These are phyloP conservation scores for Salix exigua DNA, from an alignment of 345 rosid species.

Conservation along the genomic window DNA sequence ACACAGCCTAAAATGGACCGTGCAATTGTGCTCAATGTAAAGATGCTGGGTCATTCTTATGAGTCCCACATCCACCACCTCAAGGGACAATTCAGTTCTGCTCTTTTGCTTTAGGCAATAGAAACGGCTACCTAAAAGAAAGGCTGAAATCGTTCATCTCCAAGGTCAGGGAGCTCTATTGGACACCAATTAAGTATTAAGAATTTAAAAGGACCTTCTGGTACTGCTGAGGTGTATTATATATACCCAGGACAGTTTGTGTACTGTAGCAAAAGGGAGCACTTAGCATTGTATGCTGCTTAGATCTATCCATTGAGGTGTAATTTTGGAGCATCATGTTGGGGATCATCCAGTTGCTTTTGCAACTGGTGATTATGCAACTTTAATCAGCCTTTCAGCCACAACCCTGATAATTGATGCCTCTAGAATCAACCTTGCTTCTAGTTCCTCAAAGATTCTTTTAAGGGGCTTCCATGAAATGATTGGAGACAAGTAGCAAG, in stretches of 20 bases:
- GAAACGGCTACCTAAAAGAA: constrained; percentile 57
- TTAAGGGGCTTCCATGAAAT: background rate
- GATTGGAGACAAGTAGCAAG: constrained; percentile 7
- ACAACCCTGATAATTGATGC: background rate
- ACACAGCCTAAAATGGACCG: constrained; percentile 42
- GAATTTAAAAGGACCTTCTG: constrained; percentile 62
- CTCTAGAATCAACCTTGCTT: constrained; percentile 3
- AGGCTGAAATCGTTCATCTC: constrained; percentile 57
- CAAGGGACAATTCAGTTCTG: constrained; percentile 64
- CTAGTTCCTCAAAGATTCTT: background rate
- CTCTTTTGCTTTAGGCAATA: constrained; percentile 58
- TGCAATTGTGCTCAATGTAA: constrained; percentile 64
- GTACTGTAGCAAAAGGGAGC: constrained; percentile 47
- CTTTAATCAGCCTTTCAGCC: constrained; percentile 44
- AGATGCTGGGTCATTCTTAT: constrained; percentile 64
- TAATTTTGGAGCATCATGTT: constrained; percentile 62
- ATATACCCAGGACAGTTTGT: constrained; percentile 49
- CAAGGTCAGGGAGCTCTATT: constrained; percentile 68
- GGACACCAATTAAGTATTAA: constrained; percentile 56
- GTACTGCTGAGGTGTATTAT: constrained; percentile 41
- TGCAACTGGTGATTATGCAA: constrained; percentile 54
- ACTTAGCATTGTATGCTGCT: constrained; percentile 42
- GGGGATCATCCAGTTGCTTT: constrained; percentile 67
- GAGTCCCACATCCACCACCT: constrained; percentile 70
- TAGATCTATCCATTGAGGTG: constrained; percentile 60